Evolutionary conservation across 441 rosid genomes (phyloP).

Genomic region (Manihot esculenta): DNA sequence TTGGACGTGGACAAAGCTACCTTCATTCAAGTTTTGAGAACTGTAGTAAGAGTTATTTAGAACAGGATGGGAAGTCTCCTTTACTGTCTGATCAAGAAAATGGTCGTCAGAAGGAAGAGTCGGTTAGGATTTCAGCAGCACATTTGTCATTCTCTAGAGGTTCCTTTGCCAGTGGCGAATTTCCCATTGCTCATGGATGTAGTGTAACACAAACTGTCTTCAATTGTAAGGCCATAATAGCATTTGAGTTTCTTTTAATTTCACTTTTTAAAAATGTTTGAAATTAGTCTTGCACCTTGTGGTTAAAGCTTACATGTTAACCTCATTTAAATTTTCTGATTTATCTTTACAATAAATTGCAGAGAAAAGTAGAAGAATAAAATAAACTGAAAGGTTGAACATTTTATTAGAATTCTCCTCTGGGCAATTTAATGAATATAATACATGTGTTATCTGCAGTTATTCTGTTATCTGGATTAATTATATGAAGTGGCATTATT

Average conservation of each 20-base stretch:
- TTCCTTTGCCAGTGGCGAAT: constrained; percentile 57
- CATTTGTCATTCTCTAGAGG: constrained; percentile 61
- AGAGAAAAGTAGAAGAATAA: not conserved
- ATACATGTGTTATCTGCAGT: not conserved
- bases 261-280: not conserved
- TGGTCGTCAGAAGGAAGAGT: constrained; percentile 31
- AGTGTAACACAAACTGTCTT: constrained; percentile 80
- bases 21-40: not conserved
- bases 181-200: constrained; percentile 66
- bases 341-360: not conserved
- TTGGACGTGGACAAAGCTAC: constrained; percentile 22
- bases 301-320: not conserved
- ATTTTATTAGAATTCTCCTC: not conserved
- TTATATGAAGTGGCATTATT: not conserved
- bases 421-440: not conserved
- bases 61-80: constrained; percentile 48
- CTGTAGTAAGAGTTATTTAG: constrained; percentile 41
- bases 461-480: not conserved
- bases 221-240: constrained; percentile 50
- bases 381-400: not conserved
- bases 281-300: not conserved
- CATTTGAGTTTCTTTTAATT: not conserved
- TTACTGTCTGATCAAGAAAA: constrained; percentile 47
- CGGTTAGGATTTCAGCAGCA: constrained; percentile 41
- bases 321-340: not conserved